Evolutionary conservation across 2,329 filamentous ascomycete genomes (phyloP), one percentile per base, ranked within the genome.

Genomic region (Colletotrichum destructivum): DNA sequence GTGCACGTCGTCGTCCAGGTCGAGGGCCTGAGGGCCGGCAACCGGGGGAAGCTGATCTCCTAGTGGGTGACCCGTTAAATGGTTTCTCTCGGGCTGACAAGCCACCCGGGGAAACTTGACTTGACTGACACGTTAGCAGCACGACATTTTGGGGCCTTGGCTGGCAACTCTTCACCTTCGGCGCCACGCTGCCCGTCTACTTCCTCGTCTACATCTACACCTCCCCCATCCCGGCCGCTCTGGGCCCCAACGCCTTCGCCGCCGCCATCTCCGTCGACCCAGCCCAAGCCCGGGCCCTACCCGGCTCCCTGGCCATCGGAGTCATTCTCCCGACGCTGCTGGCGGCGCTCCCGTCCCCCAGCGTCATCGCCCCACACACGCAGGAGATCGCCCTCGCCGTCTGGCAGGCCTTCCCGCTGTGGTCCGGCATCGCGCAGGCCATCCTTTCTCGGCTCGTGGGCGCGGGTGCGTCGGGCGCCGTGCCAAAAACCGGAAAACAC

Each of bases 331-430:
- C 76, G 2, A 73, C 73, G 13, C 15, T 74, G 44, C 57, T 77
- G 1, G 40, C 60, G 18, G 65, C 61, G 23, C 67, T 78, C 4
- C 74, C 75, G 1, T 63, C 71, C 12, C 70, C 75, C 7, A 18
- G n/a, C 5, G 3, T 74, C 35, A 62, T 76, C 52, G 66, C 73
- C 1, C 62, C 62, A 21, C 68, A 73, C 15, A 66, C 59, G 21
- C 73, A 75, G 23, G 75, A 76, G 51, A n/a, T 74, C 35, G 60
- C 72, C 2, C 52, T 78, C 12, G 75, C 73, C 2, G 21, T 75
- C 1, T 78, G 76, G 76, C 76, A 77, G 38, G 49, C 69, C 16
- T 77, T 77, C 51, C 77, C 77, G 1, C 12, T 77, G 12, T 75
- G 70, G 57, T 72, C 75, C 11, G 54, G 62, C 47, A 6, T 73